Evolutionary conservation across 305 asterid species (phyloP).

Genomic region (Ajuga reptans): DNA sequence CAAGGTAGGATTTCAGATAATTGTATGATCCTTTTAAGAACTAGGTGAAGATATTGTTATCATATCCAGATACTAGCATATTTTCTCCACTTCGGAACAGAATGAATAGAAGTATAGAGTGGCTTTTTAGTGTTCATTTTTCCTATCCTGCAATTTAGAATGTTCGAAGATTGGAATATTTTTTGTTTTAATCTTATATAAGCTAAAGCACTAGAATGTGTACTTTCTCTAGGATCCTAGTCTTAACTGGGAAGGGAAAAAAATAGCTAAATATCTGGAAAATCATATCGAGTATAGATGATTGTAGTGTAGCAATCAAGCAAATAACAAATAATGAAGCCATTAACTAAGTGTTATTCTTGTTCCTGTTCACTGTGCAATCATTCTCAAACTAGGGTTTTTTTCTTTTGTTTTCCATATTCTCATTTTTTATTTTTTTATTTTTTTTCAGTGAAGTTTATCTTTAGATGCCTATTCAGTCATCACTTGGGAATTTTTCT

Average conservation of each 20-base stretch:
- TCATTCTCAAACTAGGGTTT: background rate
- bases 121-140: background rate
- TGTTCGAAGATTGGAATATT: background rate
- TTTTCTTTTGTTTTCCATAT: background rate
- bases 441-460: background rate
- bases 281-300: background rate
- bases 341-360: background rate
- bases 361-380: background rate
- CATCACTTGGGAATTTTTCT: background rate
- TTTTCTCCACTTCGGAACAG: background rate
- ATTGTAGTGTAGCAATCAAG: background rate
- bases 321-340: slow-evolving; percentile 7
- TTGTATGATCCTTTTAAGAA: slow-evolving; percentile 13
- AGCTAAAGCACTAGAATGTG: background rate
- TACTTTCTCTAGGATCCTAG: slow-evolving; percentile 2
- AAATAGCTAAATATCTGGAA: background rate
- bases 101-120: background rate
- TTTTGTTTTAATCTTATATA: background rate
- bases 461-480: background rate
- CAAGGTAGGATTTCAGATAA: slow-evolving; percentile 47
- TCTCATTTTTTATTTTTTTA: background rate
- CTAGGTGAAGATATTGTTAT: slow-evolving; percentile 14
- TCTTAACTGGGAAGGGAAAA: background rate
- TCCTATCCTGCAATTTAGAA: background rate
- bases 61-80: background rate